phyloP scores from a whole-genome alignment of 2,329 filamentous ascomycete species.

The Venturia aucupariae region DNA sequence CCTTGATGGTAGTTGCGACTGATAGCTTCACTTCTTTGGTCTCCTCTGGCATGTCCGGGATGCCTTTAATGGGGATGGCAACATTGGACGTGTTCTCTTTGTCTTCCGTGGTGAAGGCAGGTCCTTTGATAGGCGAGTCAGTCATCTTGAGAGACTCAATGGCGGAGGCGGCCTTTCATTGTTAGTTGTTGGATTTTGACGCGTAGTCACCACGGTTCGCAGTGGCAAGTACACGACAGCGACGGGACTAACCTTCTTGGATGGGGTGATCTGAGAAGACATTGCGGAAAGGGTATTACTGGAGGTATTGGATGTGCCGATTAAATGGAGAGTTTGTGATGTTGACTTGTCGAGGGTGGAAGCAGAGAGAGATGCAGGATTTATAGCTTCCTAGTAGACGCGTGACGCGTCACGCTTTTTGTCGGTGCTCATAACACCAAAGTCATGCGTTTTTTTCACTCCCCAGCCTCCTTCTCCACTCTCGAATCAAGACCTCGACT shows the following conservation, averaged over 20 bases:
- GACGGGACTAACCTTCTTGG: conserved; percentile 53
- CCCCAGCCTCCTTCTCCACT: neutral
- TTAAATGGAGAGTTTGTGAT: neutral
- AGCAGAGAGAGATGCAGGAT: neutral
- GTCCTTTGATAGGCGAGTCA: conserved; percentile 82
- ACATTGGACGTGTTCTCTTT: conserved; percentile 68
- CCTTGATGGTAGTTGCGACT: conserved; percentile 44
- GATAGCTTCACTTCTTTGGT: conserved; percentile 41
- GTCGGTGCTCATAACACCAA: neutral
- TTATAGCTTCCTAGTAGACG: neutral
- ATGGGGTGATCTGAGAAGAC: conserved; percentile 67
- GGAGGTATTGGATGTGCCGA: neutral
- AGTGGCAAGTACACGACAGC: conserved; percentile 26
- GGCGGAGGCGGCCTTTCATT: conserved; percentile 66
- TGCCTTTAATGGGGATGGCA: conserved; percentile 46
- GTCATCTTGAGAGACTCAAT: conserved; percentile 82
- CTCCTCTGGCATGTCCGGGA: conserved; percentile 32
- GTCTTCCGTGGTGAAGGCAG: conserved; percentile 61
- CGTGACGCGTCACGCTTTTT: neutral
- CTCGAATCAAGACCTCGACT: neutral
- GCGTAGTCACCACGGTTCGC: conserved; percentile 27
- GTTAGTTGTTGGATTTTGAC: conserved; percentile 29
- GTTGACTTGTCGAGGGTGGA: neutral
- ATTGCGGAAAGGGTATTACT: conserved; percentile 40
- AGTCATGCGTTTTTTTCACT: neutral